Evolutionary conservation across 331 rosid species (phyloP), one percentile per base, ranked within the genome.

Genomic region (Spiraea crenata): DNA sequence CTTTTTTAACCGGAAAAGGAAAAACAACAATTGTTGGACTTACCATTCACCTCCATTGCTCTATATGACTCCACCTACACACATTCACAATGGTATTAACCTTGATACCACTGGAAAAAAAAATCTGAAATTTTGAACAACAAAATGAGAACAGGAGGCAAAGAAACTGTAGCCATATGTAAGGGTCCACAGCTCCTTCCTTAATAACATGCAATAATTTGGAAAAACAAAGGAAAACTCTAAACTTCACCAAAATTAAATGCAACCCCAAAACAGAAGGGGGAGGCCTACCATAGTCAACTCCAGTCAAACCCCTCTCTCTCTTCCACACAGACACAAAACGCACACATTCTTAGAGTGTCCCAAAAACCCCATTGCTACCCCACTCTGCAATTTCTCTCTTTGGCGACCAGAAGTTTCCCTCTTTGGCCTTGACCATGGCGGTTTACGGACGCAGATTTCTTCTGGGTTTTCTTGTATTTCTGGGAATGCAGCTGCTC

Each of bases 401-500:
- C 70, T 56, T 25, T 50, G 65, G 65, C 40, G 71, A 10, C 25
- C 45, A 7, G 40, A 66, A 31, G 35, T 65, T 77, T 71, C 82
- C 72, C 20, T 35, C 47, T 67, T 1, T 20, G 57, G 47, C 34
- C 66, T 83, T 49, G 38, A 77, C 79, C 77, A 91, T 93, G 99
- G 81, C 19, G 46, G 65, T 74, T 69, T 67, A 6, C 69, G 70
- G 75, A 37, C 57, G 55, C 40, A 63, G 65, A 19, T 82, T 75
- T 69, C 81, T 86, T 57, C 72, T 91, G 71, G 89, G 87, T 62
- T 71, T 82, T 66, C 67, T 90, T 66, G 67, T 72, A 39, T 81
- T 91, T 82, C 81, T 95, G 40, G 91, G 83, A 78, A 72, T 78
- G 85, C 86, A 87, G 65, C 80, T 91, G 48, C 72, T 87, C 65